These are phyloP conservation scores for Trebouxia gelatinosa DNA, from an alignment of 163 green algal species.

Conservation along the genomic window DNA sequence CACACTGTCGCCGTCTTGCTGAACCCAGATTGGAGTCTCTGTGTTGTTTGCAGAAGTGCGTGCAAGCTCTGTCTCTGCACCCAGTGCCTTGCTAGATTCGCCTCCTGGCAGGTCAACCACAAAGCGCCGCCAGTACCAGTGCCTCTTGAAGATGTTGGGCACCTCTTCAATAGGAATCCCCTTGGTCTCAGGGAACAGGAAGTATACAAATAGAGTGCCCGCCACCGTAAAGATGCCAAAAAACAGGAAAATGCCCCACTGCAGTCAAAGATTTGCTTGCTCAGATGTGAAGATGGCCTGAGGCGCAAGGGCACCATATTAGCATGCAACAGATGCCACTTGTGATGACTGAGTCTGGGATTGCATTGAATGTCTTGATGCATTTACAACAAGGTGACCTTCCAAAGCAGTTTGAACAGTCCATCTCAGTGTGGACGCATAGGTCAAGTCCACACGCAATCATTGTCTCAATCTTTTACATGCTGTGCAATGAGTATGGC, in stretches of 20 bases:
- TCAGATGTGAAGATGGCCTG: too few species aligned
- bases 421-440: too few species aligned
- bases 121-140: constrained; percentile 41
- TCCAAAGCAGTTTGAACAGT: too few species aligned
- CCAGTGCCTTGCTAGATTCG: not conserved
- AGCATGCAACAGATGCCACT: too few species aligned
- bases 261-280: not conserved
- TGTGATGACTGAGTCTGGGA: too few species aligned
- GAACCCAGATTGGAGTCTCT: constrained; percentile 3
- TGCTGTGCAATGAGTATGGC: too few species aligned
- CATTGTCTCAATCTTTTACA: too few species aligned
- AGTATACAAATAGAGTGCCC: constrained; percentile 32
- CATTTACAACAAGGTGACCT: too few species aligned
- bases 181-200: constrained; percentile 41
- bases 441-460: too few species aligned
- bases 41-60: not conserved
- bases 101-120: not conserved
- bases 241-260: constrained; percentile 79
- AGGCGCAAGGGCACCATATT: too few species aligned
- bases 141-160: constrained; percentile 35
- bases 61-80: constrained; percentile 12
- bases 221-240: constrained; percentile 59
- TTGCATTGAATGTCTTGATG: too few species aligned
- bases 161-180: constrained; percentile 47
- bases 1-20: not conserved